Base-by-base conservation (phyloP, 2,329 filamentous ascomycete genomes). In the Diaporthe ilicicola region DNA sequence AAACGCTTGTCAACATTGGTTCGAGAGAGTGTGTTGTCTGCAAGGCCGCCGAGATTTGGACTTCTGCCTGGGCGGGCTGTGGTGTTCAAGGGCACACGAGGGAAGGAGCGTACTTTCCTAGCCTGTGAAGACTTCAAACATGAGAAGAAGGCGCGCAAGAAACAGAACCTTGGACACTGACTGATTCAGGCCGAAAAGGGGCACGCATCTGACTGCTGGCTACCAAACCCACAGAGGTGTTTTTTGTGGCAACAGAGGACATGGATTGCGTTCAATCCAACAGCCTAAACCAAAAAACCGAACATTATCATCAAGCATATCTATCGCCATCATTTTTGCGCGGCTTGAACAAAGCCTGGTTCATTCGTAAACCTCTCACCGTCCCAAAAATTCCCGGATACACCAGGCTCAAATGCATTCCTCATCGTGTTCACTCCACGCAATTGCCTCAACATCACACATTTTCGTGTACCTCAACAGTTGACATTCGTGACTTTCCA, bases 271-370 rank as follows among this genome's bases (percentile, higher is more conserved):
- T n/a, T n/a, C n/a, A n/a, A n/a, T n/a, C n/a, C 48, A 13, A 8
- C 42, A 37, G 2, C 37, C 5, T 12, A 17, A 37, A 44, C 12
- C 24, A 9, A 6, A 62, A 22, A 37, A 48, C 17, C n/a, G n/a
- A 50, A 12, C 59, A 64, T 64, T 64, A 50, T 37, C 59, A 64
- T 42, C 24, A 64, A 37, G 44, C 59, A 50, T 50, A 12, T 64
- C 59, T 64, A 22, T 34, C n/a, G 12, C 29, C n/a, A 13, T 48
- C 27, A 9, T 48, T 62, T 62, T 10, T 19, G 6, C 42, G 2
- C 5, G 24, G 42, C 39, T 32, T 19, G 7, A 42, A 19, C 13
- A 29, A 2, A 27, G 39, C 59, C 59, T 3, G 15, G 46, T 12
- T 9, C 13, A 50, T 42, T 50, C 44, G 50, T 24, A 2, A 62